Conservation (phyloP, 345 rosid species). For the Balakata baccata region DNA sequence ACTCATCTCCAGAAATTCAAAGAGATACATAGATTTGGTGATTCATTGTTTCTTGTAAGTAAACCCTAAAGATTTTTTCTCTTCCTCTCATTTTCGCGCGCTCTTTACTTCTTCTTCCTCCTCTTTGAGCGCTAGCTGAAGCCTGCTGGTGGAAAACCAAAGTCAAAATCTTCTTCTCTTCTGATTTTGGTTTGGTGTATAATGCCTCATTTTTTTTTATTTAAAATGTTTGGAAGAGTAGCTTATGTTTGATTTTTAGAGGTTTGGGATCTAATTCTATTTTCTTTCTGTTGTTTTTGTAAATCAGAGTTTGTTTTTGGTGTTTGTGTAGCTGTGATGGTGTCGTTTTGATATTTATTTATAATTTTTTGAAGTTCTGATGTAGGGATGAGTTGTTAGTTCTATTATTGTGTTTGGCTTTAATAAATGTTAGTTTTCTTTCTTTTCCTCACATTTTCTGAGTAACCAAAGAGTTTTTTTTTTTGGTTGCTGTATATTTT, state of each 20-base stretch:
- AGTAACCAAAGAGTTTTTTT: conserved; percentile 8
- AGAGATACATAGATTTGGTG: background rate
- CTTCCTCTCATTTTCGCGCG: background rate
- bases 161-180: background rate
- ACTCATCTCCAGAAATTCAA: background rate
- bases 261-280: conserved; percentile 3
- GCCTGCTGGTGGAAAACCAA: background rate
- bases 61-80: conserved; percentile 1
- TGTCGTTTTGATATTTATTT: too few relatives aligned
- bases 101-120: background rate
- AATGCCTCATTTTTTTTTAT: background rate
- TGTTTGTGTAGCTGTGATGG: background rate
- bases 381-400: background rate
- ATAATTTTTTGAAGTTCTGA: background rate
- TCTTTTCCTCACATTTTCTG: conserved; percentile 19
- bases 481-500: background rate
- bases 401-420: background rate
- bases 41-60: conserved; percentile 2
- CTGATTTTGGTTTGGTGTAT: background rate
- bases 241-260: background rate
- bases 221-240: background rate
- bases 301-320: background rate
- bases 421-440: background rate
- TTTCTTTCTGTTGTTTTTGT: too few relatives aligned
- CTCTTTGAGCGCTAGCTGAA: background rate